Evolutionary conservation across 2,329 filamentous ascomycete species (phyloP), one percentile per base, ranked within the genome.

Genomic region (Ceratocystis ficicola): DNA sequence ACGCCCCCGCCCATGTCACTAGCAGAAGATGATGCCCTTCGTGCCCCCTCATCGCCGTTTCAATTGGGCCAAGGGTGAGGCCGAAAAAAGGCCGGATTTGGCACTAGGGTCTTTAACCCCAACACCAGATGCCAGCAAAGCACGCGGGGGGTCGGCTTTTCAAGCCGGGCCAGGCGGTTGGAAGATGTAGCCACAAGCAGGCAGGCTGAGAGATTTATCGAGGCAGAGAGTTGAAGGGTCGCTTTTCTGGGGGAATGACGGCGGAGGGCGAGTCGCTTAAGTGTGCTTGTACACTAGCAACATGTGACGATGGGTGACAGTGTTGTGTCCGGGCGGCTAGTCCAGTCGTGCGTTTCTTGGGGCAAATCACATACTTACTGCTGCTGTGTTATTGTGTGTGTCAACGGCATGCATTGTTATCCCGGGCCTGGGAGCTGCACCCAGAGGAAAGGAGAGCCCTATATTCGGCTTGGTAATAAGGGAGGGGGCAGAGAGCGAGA

Each of bases 371-470:
- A 36, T 0, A 41, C 36, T 12, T 41, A 41, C 2, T 41, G 36
- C 36, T 41, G 10, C 36, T 4, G 36, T 41, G 36, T 41, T 41
- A 12, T 36, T 36, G 7, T 41, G 36, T 12, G 36, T 41, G 36
- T 12, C 36, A 41, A 41, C 36, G 10, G 36, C 36, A 41, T 41
- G 10, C 36, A 41, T 41, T 1, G 12, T 41, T 4, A 41, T 41
- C 10, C 36, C 12, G 36, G 36, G 36, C 36, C 10, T 41, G 3
- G 36, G 12, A 41, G 8, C 36, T 12, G 36, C 12, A 32, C 12
- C 52, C 52, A 36, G 52, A 59, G 28, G 52, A 59, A 59, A 59
- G 52, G 52, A 32, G 52, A 59, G 52, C 28, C 28, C 52, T 59
- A 59, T 59, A 59, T 59, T 59, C 7, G 52, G 52, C 2, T 59